These are phyloP conservation scores for Epichloe amarillans DNA, from an alignment of 2,329 filamentous ascomycete species.

Conservation along the genomic window DNA sequence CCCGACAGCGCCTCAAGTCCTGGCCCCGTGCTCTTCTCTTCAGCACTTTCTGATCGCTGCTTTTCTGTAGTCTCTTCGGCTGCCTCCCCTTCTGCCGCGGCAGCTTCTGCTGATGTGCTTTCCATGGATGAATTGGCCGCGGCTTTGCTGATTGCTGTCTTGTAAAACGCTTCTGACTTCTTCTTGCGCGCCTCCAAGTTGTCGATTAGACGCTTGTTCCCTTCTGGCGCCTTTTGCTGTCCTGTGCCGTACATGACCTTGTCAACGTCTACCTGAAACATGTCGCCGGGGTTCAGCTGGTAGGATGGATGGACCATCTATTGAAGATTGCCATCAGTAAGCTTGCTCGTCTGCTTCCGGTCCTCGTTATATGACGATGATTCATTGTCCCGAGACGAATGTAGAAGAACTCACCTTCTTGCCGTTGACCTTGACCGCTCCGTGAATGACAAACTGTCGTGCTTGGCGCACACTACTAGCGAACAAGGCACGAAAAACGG, in stretches of 20 bases:
- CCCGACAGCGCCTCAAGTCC: conserved; percentile 9
- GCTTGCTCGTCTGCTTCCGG: not conserved
- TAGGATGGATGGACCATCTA: conserved; percentile 91
- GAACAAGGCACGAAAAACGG: conserved; percentile 85
- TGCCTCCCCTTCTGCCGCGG: conserved; percentile 7
- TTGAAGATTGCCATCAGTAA: conserved; percentile 3
- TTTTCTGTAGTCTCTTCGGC: not conserved
- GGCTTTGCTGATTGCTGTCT: conserved; percentile 9
- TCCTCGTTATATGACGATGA: not conserved
- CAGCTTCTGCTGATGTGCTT: conserved; percentile 9
- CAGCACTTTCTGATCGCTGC: not conserved
- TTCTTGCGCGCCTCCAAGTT: conserved; percentile 16
- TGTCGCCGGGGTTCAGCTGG: conserved; percentile 88
- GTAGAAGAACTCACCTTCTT: conserved; percentile 54
- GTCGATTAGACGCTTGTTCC: conserved; percentile 11
- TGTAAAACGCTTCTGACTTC: conserved; percentile 13
- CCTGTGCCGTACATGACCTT: conserved; percentile 83
- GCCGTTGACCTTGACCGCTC: conserved; percentile 88
- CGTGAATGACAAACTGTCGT: conserved; percentile 86
- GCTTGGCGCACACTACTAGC: conserved; percentile 88
- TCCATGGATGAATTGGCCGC: not conserved
- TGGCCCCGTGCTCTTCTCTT: not conserved
- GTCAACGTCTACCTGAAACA: conserved; percentile 91
- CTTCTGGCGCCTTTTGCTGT: conserved; percentile 41
- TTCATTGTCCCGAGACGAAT: not conserved